phyloP scores from a whole-genome alignment of 805 yeast species.

The Candida loeiensis region DNA sequence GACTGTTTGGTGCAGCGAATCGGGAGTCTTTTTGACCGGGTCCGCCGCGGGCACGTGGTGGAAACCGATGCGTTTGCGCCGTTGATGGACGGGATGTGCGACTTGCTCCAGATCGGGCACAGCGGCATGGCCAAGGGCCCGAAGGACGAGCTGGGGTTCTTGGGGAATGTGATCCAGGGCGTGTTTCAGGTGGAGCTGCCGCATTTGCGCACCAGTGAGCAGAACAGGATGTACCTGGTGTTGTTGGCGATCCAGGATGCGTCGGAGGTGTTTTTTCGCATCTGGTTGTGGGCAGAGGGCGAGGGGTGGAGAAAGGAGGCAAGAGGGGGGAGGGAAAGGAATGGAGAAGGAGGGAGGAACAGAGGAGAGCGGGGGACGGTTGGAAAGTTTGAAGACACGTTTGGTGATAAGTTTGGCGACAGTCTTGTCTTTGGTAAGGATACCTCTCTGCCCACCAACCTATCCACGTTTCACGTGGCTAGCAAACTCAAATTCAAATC shows the following conservation, averaged over 20 bases:
- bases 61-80: not conserved
- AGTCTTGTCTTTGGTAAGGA: no score
- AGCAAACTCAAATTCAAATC: slow-evolving; percentile 66
- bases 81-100: slow-evolving; percentile 62
- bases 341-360: no score
- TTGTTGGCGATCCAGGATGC: slow-evolving; percentile 64
- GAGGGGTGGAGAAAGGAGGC: no score
- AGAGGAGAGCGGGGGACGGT: no score
- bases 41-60: not conserved
- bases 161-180: slow-evolving; percentile 70
- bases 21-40: not conserved
- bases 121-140: slow-evolving; percentile 35
- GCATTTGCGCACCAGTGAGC: slow-evolving; percentile 45
- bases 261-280: slow-evolving; percentile 48
- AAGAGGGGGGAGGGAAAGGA: no score
- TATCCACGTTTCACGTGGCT: no score
- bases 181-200: slow-evolving; percentile 74
- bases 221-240: slow-evolving; percentile 52
- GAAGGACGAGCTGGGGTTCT: slow-evolving; percentile 41
- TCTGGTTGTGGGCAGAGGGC: slow-evolving; percentile 72
- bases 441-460: no score
- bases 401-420: no score
- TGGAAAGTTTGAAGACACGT: no score
- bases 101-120: slow-evolving; percentile 57
- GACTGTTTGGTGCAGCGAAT: slow-evolving; percentile 34